Percentiles rank a stretch among this genome's conserved stretches.
These are phyloP conservation scores for Neonothopanus nambi DNA, from an alignment of 1,284 basidiomycete species.

Conservation along the genomic window DNA sequence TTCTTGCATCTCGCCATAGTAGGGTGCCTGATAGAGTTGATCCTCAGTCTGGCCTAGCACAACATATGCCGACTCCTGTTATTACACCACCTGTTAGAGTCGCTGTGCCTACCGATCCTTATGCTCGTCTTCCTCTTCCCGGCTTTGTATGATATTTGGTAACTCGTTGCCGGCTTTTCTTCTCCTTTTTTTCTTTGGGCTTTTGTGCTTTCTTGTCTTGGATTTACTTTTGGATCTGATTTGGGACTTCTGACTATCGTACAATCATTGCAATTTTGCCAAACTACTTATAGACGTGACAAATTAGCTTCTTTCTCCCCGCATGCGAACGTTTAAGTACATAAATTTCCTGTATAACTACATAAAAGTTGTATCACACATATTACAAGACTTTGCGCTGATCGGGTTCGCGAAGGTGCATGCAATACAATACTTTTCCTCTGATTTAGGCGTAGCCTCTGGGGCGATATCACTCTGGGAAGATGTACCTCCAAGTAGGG, in stretches of 20 bases:
- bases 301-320: background rate
- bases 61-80: background rate
- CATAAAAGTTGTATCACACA: conserved; percentile 41
- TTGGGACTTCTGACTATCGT: conserved; percentile 23
- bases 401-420: conserved; percentile 46
- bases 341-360: conserved; percentile 13
- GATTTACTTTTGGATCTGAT: conserved; percentile 24
- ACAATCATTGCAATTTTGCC: conserved; percentile 17
- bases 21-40: background rate
- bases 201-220: conserved; percentile 19
- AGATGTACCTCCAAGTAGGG: conserved; percentile 56
- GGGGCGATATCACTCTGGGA: conserved; percentile 5
- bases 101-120: conserved; percentile 5
- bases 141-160: conserved; percentile 16
- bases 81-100: background rate
- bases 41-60: background rate
- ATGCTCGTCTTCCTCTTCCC: conserved; percentile 7
- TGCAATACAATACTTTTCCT: conserved; percentile 37
- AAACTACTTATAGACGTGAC: conserved; percentile 1
- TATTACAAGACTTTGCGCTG: conserved; percentile 36
- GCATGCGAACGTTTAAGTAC: background rate
- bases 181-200: conserved; percentile 9
- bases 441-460: conserved; percentile 13
- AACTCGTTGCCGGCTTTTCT: conserved; percentile 1
- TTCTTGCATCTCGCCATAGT: conserved; percentile 10